These are phyloP conservation scores for Lactarius hatsudake DNA, from an alignment of 768 basidiomycete species.

Conservation along the genomic window DNA sequence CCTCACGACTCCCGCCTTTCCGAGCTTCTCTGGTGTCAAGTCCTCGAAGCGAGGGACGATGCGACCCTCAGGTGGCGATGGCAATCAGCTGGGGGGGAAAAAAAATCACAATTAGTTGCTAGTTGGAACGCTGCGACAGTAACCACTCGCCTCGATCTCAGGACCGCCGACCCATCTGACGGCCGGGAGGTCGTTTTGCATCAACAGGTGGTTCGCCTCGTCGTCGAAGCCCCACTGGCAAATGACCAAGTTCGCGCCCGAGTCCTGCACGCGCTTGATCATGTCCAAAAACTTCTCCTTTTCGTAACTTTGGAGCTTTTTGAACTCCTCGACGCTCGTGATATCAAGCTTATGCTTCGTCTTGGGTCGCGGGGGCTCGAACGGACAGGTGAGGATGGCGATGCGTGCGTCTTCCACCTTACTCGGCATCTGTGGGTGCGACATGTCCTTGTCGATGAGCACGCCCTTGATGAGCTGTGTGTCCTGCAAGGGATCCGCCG, in stretches of 20 bases:
- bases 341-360: slow-evolving; percentile 99
- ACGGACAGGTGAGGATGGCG: slow-evolving; percentile 97
- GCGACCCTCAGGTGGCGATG: slow-evolving; percentile 95
- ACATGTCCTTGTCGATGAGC: slow-evolving; percentile 99
- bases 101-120: slow-evolving; percentile 3
- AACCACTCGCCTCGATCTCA: slow-evolving; percentile 81
- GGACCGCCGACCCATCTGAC: slow-evolving; percentile 99
- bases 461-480: slow-evolving; percentile 95
- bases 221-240: slow-evolving; percentile 99
- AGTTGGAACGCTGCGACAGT: neutral
- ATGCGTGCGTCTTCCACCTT: slow-evolving; percentile 84
- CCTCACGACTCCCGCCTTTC: slow-evolving; percentile 88
- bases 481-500: slow-evolving; percentile 93
- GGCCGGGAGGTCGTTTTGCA: slow-evolving; percentile 97
- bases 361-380: slow-evolving; percentile 98
- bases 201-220: slow-evolving; percentile 95
- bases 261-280: slow-evolving; percentile 94
- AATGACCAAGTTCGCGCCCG: slow-evolving; percentile 97
- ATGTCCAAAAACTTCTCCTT: slow-evolving; percentile 95
- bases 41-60: slow-evolving; percentile 99
- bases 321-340: slow-evolving; percentile 94
- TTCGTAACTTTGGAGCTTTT: slow-evolving; percentile 91
- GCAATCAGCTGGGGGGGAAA: slow-evolving; percentile 83
- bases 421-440: slow-evolving; percentile 96
- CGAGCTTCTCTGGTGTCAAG: slow-evolving; percentile 85